Evolutionary conservation across 2,329 filamentous ascomycete species (phyloP).

Genomic region (Aspergillus japonicus): DNA sequence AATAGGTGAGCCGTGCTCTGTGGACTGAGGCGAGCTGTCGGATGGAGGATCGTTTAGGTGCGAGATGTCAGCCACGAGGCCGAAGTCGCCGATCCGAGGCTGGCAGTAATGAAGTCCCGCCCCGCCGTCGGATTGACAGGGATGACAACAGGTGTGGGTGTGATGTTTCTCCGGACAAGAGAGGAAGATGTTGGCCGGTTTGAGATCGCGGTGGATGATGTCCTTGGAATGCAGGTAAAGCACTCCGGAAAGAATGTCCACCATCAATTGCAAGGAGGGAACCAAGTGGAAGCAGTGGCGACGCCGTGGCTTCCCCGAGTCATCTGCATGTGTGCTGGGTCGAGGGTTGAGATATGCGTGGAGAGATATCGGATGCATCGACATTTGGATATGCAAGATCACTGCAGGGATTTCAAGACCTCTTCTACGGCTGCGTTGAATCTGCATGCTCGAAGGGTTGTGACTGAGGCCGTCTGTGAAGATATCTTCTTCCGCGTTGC

Average conservation of each 20-base stretch:
- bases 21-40: constrained; percentile 16
- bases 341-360: constrained; percentile 55
- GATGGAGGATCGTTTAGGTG: constrained; percentile 33
- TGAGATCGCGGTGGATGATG: constrained; percentile 66
- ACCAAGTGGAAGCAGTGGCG: constrained; percentile 63
- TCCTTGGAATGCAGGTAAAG: constrained; percentile 62
- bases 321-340: constrained; percentile 17
- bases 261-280: constrained; percentile 57
- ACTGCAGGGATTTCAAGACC: constrained; percentile 38
- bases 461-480: constrained; percentile 44
- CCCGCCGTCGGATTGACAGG: constrained; percentile 40
- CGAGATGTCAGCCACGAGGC: constrained; percentile 59
- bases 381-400: constrained; percentile 68
- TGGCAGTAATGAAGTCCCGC: constrained; percentile 46
- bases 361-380: constrained; percentile 62
- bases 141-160: constrained; percentile 49
- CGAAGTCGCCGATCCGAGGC: constrained; percentile 68
- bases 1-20: constrained; percentile 22
- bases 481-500: constrained; percentile 38
- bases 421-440: constrained; percentile 25
- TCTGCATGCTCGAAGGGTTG: constrained; percentile 34
- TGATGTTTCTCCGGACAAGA: constrained; percentile 51
- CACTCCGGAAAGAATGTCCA: constrained; percentile 61
- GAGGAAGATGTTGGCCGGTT: constrained; percentile 68
- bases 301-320: constrained; percentile 21